These are phyloP conservation scores for Pichia sp. DNA, from an alignment of 1,139 yeast genomes.

Conservation along the genomic window DNA sequence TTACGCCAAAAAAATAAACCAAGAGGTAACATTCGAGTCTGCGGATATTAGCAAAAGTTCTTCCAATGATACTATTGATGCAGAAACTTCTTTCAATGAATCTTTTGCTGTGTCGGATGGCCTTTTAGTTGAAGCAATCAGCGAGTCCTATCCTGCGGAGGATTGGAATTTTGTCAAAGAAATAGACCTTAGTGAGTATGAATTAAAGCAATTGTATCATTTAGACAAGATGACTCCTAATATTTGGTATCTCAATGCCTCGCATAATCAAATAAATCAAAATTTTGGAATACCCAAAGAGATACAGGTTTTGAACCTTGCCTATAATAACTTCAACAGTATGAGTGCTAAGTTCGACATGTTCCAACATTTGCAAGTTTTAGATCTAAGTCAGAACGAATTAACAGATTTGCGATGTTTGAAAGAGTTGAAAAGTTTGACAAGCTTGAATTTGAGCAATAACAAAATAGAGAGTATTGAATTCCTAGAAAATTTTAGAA, in stretches of 20 bases:
- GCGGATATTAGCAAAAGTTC: slow-evolving; percentile 2
- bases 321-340: slow-evolving; percentile 32
- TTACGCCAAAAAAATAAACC: background rate
- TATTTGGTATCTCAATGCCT: slow-evolving; percentile 38
- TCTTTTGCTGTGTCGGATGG: slow-evolving; percentile 49
- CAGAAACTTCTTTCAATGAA: slow-evolving; percentile 26
- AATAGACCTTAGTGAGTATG: slow-evolving; percentile 35
- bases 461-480: slow-evolving; percentile 38
- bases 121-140: slow-evolving; percentile 44
- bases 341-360: slow-evolving; percentile 33
- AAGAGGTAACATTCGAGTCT: background rate
- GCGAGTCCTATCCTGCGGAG: slow-evolving; percentile 39
- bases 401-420: slow-evolving; percentile 41
- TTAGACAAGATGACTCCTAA: slow-evolving; percentile 44
- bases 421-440: slow-evolving; percentile 38
- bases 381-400: slow-evolving; percentile 40
- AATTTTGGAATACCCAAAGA: slow-evolving; percentile 45
- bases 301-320: slow-evolving; percentile 37
- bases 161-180: slow-evolving; percentile 43
- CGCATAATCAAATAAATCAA: slow-evolving; percentile 41
- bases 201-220: slow-evolving; percentile 40
- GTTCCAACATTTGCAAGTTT: slow-evolving; percentile 41
- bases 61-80: slow-evolving; percentile 14
- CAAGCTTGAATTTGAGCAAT: slow-evolving; percentile 38
- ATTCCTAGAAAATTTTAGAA: slow-evolving; percentile 40